Evolutionary conservation across 75 land plant genomes (phyloP).

Genomic region (Chamaecyparis obtusa): DNA sequence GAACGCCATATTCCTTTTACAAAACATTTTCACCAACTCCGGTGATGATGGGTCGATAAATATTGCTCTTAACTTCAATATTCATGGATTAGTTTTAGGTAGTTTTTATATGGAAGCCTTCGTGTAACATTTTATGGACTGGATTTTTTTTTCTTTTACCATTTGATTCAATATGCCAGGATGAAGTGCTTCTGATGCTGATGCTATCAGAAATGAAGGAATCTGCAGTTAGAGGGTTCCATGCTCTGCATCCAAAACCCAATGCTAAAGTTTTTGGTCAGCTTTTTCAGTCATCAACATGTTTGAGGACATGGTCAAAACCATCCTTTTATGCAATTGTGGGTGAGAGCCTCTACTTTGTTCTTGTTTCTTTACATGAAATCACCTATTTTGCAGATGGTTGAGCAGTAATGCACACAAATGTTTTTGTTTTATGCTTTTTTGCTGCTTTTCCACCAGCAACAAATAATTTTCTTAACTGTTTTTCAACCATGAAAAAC

Average conservation of each 20-base stretch:
- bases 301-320: conserved; percentile 73
- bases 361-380: background rate
- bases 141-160: background rate
- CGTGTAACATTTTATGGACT: background rate
- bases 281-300: conserved; percentile 53
- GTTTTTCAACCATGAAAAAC: background rate
- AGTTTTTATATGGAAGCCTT: background rate
- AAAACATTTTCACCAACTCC: too few species aligned
- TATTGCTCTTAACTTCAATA: too few species aligned
- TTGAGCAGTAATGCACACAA: background rate
- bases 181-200: conserved; percentile 48
- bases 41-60: too few species aligned
- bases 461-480: background rate
- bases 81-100: background rate
- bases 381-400: background rate
- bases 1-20: background rate
- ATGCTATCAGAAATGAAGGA: conserved; percentile 42
- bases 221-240: conserved; percentile 30
- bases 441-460: background rate
- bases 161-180: conserved; percentile 14
- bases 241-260: conserved; percentile 25
- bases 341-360: conserved; percentile 26
- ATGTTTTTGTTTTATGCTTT: background rate
- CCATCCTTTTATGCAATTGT: conserved; percentile 62
- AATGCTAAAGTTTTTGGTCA: conserved; percentile 47